These are phyloP conservation scores for Globisporangium irregulare DNA, from an alignment of 352 stramenopile species.

Conservation along the genomic window DNA sequence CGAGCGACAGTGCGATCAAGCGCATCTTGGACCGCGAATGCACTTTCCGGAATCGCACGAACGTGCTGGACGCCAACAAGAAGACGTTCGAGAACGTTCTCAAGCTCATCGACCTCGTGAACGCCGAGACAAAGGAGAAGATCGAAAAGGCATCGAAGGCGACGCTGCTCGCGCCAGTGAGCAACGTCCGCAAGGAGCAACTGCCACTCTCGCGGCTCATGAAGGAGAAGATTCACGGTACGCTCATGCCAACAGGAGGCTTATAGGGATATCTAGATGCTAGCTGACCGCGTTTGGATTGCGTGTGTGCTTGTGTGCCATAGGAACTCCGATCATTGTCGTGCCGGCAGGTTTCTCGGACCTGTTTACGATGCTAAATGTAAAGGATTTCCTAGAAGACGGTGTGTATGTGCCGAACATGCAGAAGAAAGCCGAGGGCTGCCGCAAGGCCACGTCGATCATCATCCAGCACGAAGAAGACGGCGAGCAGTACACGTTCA, in stretches of 20 bases:
- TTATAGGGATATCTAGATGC: background rate
- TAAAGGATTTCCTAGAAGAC: conserved; percentile 84
- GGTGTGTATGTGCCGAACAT: conserved; percentile 77
- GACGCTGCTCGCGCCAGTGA: conserved; percentile 42
- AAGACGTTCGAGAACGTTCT: conserved; percentile 83
- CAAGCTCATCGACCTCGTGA: conserved; percentile 76
- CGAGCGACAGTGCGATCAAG: conserved; percentile 52
- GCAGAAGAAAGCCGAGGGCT: conserved; percentile 85
- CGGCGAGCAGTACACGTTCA: conserved; percentile 82
- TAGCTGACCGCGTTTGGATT: background rate
- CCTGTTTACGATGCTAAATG: conserved; percentile 88
- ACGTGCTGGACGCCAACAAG: conserved; percentile 70
- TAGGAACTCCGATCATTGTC: conserved; percentile 90
- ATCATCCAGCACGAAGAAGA: conserved; percentile 82
- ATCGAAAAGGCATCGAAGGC: conserved; percentile 83
- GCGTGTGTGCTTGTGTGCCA: background rate
- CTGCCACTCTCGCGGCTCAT: conserved; percentile 61
- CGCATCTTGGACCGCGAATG: conserved; percentile 66
- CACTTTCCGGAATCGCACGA: conserved; percentile 62
- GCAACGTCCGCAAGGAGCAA: conserved; percentile 53
- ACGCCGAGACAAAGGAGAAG: conserved; percentile 85
- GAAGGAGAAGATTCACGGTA: conserved; percentile 76
- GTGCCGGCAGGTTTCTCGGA: conserved; percentile 85
- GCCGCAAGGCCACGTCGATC: conserved; percentile 79
- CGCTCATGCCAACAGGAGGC: background rate